Conservation (phyloP, 305 asterid genomes). For the Coffea humblotiana region DNA sequence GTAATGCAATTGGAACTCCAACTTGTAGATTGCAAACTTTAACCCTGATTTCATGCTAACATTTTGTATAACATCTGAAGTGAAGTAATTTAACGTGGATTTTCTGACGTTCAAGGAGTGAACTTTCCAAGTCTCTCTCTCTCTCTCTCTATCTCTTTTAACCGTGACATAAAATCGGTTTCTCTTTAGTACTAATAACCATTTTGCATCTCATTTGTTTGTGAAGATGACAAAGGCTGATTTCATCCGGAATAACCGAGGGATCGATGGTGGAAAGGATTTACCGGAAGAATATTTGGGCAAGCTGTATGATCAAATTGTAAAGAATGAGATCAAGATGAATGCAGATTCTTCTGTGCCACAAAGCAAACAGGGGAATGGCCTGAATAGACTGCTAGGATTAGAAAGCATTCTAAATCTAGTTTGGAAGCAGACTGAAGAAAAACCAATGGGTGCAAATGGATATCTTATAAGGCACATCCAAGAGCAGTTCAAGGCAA, state of each 20-base stretch:
- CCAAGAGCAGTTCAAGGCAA: constrained; percentile 95
- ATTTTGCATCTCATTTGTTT: constrained; percentile 38
- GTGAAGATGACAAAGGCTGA: constrained; percentile 92
- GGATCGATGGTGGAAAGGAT: constrained; percentile 95
- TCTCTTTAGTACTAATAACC: constrained; percentile 27
- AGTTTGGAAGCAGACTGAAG: constrained; percentile 96
- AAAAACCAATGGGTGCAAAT: constrained; percentile 87
- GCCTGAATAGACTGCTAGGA: constrained; percentile 84
- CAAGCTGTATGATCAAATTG: constrained; percentile 83
- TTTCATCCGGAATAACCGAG: constrained; percentile 97
- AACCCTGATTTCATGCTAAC: neutral
- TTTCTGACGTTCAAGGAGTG: neutral
- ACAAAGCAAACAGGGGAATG: constrained; percentile 82
- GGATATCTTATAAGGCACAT: constrained; percentile 85
- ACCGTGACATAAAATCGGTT: neutral
- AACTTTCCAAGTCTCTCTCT: too few relatives aligned
- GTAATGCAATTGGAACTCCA: neutral
- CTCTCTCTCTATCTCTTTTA: too few relatives aligned
- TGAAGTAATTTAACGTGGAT: neutral
- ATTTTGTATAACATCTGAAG: neutral
- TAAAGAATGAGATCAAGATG: constrained; percentile 95
- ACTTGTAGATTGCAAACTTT: neutral
- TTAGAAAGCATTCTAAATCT: constrained; percentile 96
- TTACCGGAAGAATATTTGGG: constrained; percentile 91
- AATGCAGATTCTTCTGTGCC: constrained; percentile 75